Evolutionary conservation across 208 protist genomes (phyloP), one percentile per base, ranked within the genome.

Genomic region (Trypanosoma platydactyli): DNA sequence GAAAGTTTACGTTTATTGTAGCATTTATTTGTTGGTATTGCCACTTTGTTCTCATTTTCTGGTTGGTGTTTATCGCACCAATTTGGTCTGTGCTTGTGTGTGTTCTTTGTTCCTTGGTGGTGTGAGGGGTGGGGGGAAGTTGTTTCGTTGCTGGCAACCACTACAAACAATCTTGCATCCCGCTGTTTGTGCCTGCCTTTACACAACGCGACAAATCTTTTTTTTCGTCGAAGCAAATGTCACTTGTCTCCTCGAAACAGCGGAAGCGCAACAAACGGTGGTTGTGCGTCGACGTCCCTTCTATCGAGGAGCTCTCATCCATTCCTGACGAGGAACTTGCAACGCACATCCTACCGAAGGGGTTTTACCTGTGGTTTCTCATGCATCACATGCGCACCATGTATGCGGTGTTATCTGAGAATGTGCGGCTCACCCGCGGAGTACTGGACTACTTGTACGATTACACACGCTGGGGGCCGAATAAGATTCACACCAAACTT

Each of bases 321-420:
- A 60, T 84, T 44, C 56, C 76, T 0, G 79, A 88, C 27, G 44
- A 65, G 4, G 76, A 84, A 30, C 59, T 87, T 7, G 54, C 58
- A 11, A n/a, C 15, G 13, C 73, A 53, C 55, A 64, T 68, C 6
- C 79, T 92, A 2, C 81, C 78, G 25, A 42, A 52, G 20, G 86
- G 83, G 45, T 92, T 82, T 72, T 90, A 83, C 56, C 76, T 92
- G 22, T 82, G 83, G 30, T 88, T 92, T 67, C 84, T 92, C 42
- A 66, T 67, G 27, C 81, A 88, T 35, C 74, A 92, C 60, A 92
- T 92, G 83, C 74, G 79, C 15, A 70, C 77, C 50, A 73, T 92
- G 45, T 92, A 86, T 71, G 87, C 86, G 1, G 79, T 82, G 5
- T 72, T 78, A 5, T 92, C 83, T 6, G 44, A 76, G 22, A 58